These are phyloP conservation scores for Ceratocystis lukuohia DNA, from an alignment of 2,329 filamentous ascomycete genomes.

Conservation along the genomic window DNA sequence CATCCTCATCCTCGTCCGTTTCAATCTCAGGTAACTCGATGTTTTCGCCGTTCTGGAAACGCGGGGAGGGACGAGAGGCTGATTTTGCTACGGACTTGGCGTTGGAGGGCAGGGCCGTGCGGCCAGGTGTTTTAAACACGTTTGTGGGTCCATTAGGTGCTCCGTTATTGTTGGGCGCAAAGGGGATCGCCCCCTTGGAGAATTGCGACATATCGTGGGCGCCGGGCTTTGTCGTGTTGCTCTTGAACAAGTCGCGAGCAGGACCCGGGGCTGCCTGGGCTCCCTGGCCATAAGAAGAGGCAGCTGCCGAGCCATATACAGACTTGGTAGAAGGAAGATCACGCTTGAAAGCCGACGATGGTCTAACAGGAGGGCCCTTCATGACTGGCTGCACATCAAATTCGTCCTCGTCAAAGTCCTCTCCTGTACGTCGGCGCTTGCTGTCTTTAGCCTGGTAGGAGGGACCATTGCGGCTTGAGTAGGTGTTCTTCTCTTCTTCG, in stretches of 20 bases:
- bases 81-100: conserved; percentile 48
- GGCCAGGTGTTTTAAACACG: conserved; percentile 56
- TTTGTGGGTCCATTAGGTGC: conserved; percentile 27
- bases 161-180: conserved; percentile 53
- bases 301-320: neutral
- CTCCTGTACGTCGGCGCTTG: conserved; percentile 68
- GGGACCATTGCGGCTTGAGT: conserved; percentile 39
- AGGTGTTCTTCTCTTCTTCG: conserved; percentile 49
- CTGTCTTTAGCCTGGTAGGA: conserved; percentile 55
- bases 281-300: conserved; percentile 46
- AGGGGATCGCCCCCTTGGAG: conserved; percentile 78
- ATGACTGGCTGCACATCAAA: conserved; percentile 44
- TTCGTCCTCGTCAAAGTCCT: conserved; percentile 51
- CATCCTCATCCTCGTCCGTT: conserved; percentile 83
- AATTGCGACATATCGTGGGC: conserved; percentile 66
- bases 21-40: conserved; percentile 92
- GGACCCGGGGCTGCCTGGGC: conserved; percentile 34
- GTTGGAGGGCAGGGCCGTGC: conserved; percentile 30
- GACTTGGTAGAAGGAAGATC: conserved; percentile 26
- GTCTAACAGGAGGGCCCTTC: conserved; percentile 74
- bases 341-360: conserved; percentile 58
- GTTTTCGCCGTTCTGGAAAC: conserved; percentile 75
- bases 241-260: conserved; percentile 49
- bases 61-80: conserved; percentile 57
- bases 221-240: conserved; percentile 48